Evolutionary conservation across 2,329 filamentous ascomycete species (phyloP), one percentile per base, ranked within the genome.

Genomic region (Neopestalotiopsis sp.): DNA sequence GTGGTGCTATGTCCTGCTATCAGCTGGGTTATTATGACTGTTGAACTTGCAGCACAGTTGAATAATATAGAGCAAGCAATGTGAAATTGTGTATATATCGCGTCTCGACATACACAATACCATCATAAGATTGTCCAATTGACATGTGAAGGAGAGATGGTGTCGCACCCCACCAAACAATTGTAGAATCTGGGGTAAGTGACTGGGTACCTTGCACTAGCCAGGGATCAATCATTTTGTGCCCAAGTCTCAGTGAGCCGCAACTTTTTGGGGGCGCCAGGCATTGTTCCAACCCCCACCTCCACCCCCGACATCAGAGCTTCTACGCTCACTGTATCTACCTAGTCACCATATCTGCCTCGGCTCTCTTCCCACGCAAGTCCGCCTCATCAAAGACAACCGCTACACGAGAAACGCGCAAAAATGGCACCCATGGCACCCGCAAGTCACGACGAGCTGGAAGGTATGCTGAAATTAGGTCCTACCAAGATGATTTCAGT

Each of bases 381-480:
- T 38, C 10, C 1, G 34, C 34, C 34, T 38, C 10, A 38, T 38
- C 32, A n/a, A 49, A 30, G 24, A 34, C 57, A 9, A 59, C n/a
- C 57, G 1, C 4, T 30, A 4, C 7, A 30, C 20, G 12, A 9
- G 24, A 59, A 20, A 34, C 57, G 1, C 42, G 38, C 40, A 30
- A 49, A 9, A 63, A 81, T 81, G 79, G 79, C 79, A n/a, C 79
- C 79, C 5, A 75, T 78, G 61, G 70, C 72, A 20, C 75, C 75
- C 68, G 72, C 73, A 28, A 78, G 80, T 68, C 79, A 81, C 68
- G 76, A 79, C 70, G 72, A 74, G n/a, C 73, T 81, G 14, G 79
- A 81, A 73, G 75, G 79, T 81, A 72, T 74, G 76, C 58, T 56
- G 34, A 49, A 13, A 56, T 24, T 14, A 34, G 17, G 45, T 34